phyloP scores from a whole-genome alignment of 345 rosid species.

The Citrus trifoliata region DNA sequence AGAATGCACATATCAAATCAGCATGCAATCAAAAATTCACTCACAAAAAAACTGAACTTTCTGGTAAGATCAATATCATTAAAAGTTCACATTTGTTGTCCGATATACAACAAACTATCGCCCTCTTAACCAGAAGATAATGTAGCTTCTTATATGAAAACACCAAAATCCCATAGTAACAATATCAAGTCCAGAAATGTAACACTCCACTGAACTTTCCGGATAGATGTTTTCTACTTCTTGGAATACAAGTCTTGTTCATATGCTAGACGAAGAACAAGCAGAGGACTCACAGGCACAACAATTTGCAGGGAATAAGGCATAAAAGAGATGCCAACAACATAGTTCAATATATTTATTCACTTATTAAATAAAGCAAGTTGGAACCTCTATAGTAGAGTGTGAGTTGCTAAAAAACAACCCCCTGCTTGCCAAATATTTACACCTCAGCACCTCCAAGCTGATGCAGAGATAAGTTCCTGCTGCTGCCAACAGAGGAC shows the following conservation, averaged over 20 bases:
- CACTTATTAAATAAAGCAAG: slow-evolving; percentile 23
- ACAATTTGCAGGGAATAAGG: slow-evolving; percentile 23
- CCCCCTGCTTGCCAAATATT: slow-evolving; percentile 15
- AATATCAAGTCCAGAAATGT: slow-evolving; percentile 24
- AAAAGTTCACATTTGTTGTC: slow-evolving; percentile 18
- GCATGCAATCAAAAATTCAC: background rate
- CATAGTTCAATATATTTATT: slow-evolving; percentile 26
- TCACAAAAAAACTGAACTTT: background rate
- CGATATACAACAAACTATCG: slow-evolving; percentile 21
- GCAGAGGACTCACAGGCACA: slow-evolving; percentile 27
- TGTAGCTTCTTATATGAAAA: slow-evolving; percentile 16
- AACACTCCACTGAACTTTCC: slow-evolving; percentile 17
- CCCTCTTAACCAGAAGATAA: slow-evolving; percentile 15
- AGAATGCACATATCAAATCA: background rate
- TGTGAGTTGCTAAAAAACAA: slow-evolving; percentile 25
- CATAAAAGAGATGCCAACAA: slow-evolving; percentile 20
- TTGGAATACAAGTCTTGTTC: background rate
- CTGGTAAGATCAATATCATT: slow-evolving; percentile 12
- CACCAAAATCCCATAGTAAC: slow-evolving; percentile 20
- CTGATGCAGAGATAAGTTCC: slow-evolving; percentile 53
- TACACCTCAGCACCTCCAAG: slow-evolving; percentile 49
- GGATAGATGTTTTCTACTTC: slow-evolving; percentile 24
- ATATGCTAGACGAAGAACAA: slow-evolving; percentile 20
- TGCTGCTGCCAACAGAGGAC: slow-evolving; percentile 51
- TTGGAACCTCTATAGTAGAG: slow-evolving; percentile 21